Percentiles rank a stretch among this genome's conserved stretches.
Conservation (phyloP, 805 yeast species). For the Candida corydali region DNA sequence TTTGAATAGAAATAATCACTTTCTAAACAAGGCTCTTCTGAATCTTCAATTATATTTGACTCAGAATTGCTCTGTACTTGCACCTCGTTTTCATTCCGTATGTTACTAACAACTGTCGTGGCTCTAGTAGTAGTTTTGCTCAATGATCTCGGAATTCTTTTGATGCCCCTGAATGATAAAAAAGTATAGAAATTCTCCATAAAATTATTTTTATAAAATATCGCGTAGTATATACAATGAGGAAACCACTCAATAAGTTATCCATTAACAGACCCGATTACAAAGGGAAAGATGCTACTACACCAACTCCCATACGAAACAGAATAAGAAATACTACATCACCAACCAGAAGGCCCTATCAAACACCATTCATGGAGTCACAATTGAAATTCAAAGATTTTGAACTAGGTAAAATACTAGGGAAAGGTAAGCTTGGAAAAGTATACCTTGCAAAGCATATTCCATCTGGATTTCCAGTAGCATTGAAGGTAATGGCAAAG, state of each 20-base stretch:
- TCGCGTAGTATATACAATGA: not conserved
- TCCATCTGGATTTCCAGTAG: constrained; percentile 74
- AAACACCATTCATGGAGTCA: not conserved
- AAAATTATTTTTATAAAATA: too few relatives aligned
- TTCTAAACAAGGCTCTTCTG: not conserved
- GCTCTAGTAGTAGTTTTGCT: constrained; percentile 2
- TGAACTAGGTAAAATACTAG: constrained; percentile 82
- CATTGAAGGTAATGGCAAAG: constrained; percentile 88
- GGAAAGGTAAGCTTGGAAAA: constrained; percentile 90
- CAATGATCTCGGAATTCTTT: not conserved
- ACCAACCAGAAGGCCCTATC: not conserved
- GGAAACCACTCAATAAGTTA: constrained; percentile 5
- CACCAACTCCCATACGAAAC: constrained; percentile 5
- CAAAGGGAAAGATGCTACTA: not conserved
- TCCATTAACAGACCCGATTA: constrained; percentile 1
- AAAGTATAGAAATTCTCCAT: constrained; percentile 4
- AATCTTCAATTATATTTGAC: too few relatives aligned
- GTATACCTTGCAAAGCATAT: constrained; percentile 86
- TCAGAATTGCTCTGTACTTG: too few relatives aligned
- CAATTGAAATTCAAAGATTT: constrained; percentile 44
- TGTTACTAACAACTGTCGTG: constrained; percentile 3
- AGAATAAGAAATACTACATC: not conserved
- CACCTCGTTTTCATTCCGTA: constrained; percentile 7
- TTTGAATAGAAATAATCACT: too few relatives aligned
- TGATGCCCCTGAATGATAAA: constrained; percentile 4